Percentiles rank a stretch among this genome's conserved stretches.
phyloP scores from a whole-genome alignment of 2,329 filamentous ascomycete species.

The Fusarium irregulare region DNA sequence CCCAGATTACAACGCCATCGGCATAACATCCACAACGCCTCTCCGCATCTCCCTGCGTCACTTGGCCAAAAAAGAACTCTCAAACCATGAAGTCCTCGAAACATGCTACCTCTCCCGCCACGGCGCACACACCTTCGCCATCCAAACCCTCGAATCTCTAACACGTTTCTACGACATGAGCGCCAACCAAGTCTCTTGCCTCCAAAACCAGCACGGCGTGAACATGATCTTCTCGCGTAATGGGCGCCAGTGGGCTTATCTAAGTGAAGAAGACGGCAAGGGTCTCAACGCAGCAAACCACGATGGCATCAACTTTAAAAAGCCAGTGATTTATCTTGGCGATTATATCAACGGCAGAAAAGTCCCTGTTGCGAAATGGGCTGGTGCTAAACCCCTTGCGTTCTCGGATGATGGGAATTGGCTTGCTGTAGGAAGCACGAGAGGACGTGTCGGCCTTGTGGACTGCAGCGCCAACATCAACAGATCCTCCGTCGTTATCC shows the following conservation, averaged over 20 bases:
- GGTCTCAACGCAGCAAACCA: slow-evolving; percentile 37
- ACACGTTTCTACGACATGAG: slow-evolving; percentile 44
- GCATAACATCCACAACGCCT: slow-evolving; percentile 43
- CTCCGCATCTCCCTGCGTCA: slow-evolving; percentile 42
- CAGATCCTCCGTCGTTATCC: slow-evolving; percentile 29
- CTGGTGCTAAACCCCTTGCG: slow-evolving; percentile 39
- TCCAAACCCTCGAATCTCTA: slow-evolving; percentile 41
- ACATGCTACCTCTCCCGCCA: slow-evolving; percentile 38
- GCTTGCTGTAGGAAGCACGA: slow-evolving; percentile 40
- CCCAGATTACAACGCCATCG: slow-evolving; percentile 45
- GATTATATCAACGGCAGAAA: slow-evolving; percentile 42
- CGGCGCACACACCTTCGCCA: slow-evolving; percentile 34
- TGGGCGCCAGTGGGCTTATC: slow-evolving; percentile 42
- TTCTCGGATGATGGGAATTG: slow-evolving; percentile 42
- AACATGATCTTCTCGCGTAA: slow-evolving; percentile 40
- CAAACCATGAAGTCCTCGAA: slow-evolving; percentile 42
- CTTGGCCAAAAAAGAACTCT: slow-evolving; percentile 44
- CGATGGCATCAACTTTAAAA: slow-evolving; percentile 39
- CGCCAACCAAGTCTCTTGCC: slow-evolving; percentile 35
- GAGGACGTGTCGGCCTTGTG: slow-evolving; percentile 42
- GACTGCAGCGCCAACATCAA: slow-evolving; percentile 30
- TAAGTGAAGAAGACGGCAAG: slow-evolving; percentile 41
- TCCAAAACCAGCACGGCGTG: slow-evolving; percentile 43
- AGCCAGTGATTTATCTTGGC: slow-evolving; percentile 39
- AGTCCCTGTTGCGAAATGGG: slow-evolving; percentile 37